Base-by-base conservation (phyloP, 805 yeast genomes). In the Henningerozyma blattae region DNA sequence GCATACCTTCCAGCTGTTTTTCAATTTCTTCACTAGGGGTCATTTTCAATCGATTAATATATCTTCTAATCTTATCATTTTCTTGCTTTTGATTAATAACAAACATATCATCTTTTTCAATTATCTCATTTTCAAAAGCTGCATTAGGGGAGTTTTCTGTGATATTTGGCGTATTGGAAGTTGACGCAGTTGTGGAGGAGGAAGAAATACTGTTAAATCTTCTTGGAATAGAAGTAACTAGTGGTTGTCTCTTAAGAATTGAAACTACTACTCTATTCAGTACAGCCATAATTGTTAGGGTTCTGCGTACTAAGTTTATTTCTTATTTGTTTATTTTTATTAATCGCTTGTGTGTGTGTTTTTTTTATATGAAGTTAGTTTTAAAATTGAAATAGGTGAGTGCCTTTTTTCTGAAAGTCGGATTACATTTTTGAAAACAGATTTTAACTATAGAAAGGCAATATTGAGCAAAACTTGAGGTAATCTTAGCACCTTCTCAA, bases 41-140 rank as follows among this genome's bases (percentile, higher is more conserved):
- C 14, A 40, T 32, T 13, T 44, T 36, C 10, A 48, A 35, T 16
- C 35, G 19, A 26, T 35, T 44, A 35, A 48, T 35, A 18, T 41
- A 39, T 24, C 40, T 36, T 3, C 44, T 34, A 8, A 53, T 44
- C n/a, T 43, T 41, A 24, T 50, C 50, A 34, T 50, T 51, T 26
- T 45, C 43, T 28, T 47, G 46, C 30, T 47, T 44, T 34, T 49
- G 53, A 31, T 54, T 54, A 18, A 47, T 29, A 15, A 48, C 28
- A 12, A 43, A 31, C 4, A 46, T 37, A 20, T 50, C 53, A 22
- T 47, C 50, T n/a, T 40, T 39, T 13, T 31, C 34, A 4, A 31
- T 29, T 9, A 30, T 16, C 15, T 20, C 15, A 7, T 32, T 32
- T 12, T 26, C 34, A n/a, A 9, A 8, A 22, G 12, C 24, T 22